Base-by-base conservation (phyloP, 2,329 filamentous ascomycete species). In the Fusarium coicis region DNA sequence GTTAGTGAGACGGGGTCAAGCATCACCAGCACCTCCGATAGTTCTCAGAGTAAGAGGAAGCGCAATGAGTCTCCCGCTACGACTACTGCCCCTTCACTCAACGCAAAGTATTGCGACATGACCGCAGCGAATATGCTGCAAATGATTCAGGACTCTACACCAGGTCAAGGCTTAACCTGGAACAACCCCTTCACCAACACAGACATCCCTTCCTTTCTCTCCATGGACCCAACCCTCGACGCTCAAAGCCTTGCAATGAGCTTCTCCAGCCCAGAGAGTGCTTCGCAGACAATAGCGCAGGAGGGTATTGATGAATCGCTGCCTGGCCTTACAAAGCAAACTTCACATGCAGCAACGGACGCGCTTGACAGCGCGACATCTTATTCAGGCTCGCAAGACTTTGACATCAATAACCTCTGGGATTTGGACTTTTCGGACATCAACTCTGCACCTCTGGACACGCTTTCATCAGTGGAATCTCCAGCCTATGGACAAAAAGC, bases 301-400 rank as follows among this genome's bases (percentile, higher is more conserved):
- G 40, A 49, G 0, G 3, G 5, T 15, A 6, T 14, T 1, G 23
- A 57, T 4, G 54, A 49, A 11, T 11, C 7, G 1, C 23, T 57
- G 1, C 54, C 54, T 4, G 40, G 49, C 19, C 19, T 47, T 3
- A n/a, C 23, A 1, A 26, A 49, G 7, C 23, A 57, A 2, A 30
- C 23, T 8, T 49, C 40, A 0, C 40, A 57, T 37, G 30, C 23
- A 0, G 10, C 54, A 6, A n/a, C 40, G 2, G 54, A 57, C 7
- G 10, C 9, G 0, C 10, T 36, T 6, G 54, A 50, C 8, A 50
- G 49, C 5, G 7, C 54, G 19, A 57, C 54, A 30, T 28, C 40
- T 3, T 57, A 37, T 36, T 57, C 54, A 8, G 54, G 54, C 40
- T 57, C 54, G 10, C 54, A 49, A 8, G 54, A 57, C 8, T 57